Conservation (phyloP, 805 yeast species). For the Saccharomycopsis sp. region DNA sequence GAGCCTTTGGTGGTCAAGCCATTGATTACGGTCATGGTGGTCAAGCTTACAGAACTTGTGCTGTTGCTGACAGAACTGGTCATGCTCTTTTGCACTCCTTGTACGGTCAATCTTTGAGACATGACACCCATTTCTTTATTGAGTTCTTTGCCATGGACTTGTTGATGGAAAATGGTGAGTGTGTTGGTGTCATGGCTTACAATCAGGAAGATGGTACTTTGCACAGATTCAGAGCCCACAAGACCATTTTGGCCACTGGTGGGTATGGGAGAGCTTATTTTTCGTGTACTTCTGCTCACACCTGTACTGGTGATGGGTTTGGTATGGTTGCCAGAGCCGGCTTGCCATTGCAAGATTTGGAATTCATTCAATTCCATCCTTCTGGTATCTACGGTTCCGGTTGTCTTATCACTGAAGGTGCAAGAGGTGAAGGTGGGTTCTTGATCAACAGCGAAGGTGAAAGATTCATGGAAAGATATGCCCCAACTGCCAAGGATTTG, state of each 20-base stretch:
- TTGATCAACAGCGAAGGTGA: constrained; percentile 95
- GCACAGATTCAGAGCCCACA: constrained; percentile 95
- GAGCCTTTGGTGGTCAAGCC: constrained; percentile 98
- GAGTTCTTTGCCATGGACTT: constrained; percentile 95
- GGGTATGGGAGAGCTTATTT: constrained; percentile 98
- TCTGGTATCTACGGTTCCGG: constrained; percentile 99
- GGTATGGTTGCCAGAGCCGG: constrained; percentile 99
- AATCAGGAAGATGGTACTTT: constrained; percentile 98
- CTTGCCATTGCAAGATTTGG: constrained; percentile 93
- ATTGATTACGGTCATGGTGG: constrained; percentile 96
- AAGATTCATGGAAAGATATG: constrained; percentile 98
- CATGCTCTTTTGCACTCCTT: constrained; percentile 93
- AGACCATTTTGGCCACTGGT: constrained; percentile 96
- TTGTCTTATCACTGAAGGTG: constrained; percentile 98
- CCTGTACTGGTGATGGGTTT: constrained; percentile 98
- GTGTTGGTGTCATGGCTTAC: constrained; percentile 95
- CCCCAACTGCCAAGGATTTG: constrained; percentile 96
- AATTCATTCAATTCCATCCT: constrained; percentile 98
- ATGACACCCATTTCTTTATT: constrained; percentile 95
- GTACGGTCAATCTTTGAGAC: constrained; percentile 93
- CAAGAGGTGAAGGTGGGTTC: constrained; percentile 99
- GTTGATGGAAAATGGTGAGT: constrained; percentile 88
- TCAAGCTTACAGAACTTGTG: constrained; percentile 98
- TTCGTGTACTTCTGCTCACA: constrained; percentile 98
- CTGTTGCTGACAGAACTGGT: constrained; percentile 99